These are phyloP conservation scores for Discostella stelligera DNA, from an alignment of 352 stramenopile species.

Conservation along the genomic window DNA sequence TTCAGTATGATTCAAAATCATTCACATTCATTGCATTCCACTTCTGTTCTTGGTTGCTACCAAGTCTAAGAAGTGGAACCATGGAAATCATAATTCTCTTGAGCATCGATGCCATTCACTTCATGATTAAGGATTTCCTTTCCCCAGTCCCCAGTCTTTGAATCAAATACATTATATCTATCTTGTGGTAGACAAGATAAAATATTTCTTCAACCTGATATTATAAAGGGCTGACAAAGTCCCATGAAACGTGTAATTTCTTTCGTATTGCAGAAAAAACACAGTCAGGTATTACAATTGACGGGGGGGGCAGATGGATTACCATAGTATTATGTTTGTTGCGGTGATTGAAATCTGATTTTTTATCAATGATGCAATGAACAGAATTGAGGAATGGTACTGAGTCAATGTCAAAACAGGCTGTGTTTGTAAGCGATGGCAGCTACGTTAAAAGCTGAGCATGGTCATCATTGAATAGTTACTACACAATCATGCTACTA, in stretches of 20 bases:
- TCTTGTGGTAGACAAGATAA: conserved; percentile 1
- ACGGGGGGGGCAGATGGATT: neutral
- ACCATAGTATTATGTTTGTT: too few relatives aligned
- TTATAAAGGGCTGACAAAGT: neutral
- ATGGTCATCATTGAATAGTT: too few relatives aligned
- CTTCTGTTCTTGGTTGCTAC: conserved; percentile 28
- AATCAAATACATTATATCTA: neutral
- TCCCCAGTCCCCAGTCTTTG: neutral
- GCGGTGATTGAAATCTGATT: too few relatives aligned
- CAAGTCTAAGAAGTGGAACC: conserved; percentile 12
- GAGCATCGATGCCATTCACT: conserved; percentile 10
- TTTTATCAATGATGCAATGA: too few relatives aligned
- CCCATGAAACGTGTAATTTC: neutral
- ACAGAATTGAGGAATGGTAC: too few relatives aligned
- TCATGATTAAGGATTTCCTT: conserved; percentile 10
- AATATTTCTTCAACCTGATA: conserved; percentile 1
- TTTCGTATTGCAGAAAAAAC: neutral
- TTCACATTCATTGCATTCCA: neutral
- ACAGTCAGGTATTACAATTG: conserved; percentile 1
- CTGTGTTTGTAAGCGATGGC: too few relatives aligned
- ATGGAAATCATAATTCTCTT: conserved; percentile 8
- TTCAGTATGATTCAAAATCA: conserved; percentile 22
- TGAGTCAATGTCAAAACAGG: too few relatives aligned
- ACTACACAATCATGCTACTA: too few relatives aligned
- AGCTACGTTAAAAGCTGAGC: too few relatives aligned